Conservation (phyloP, 1,284 basidiomycete genomes). For the Tremellales sp. region DNA sequence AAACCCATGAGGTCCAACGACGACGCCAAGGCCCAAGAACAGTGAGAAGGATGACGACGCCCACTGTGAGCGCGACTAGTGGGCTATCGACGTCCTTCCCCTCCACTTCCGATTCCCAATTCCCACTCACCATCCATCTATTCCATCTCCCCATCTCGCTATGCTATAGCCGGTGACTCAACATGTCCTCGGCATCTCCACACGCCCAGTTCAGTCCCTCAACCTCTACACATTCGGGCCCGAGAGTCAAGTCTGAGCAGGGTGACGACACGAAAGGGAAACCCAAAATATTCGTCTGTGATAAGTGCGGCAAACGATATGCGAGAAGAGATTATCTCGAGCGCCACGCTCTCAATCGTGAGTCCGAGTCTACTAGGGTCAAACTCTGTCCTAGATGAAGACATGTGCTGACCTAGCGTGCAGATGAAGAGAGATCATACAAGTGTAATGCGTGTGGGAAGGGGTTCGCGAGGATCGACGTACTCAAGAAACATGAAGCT, state of each 20-base stretch:
- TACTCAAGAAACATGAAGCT: slow-evolving; percentile 13
- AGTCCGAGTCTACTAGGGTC: slow-evolving; percentile 3
- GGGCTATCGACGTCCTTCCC: neutral
- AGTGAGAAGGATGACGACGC: neutral
- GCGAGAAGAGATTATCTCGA: slow-evolving; percentile 16
- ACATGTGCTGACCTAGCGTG: neutral
- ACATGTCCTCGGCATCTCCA: no score
- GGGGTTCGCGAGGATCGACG: slow-evolving; percentile 14
- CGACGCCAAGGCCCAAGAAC: no score
- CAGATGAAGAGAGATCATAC: neutral
- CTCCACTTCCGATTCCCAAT: neutral
- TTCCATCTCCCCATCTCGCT: no score
- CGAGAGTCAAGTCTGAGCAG: no score
- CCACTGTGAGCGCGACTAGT: neutral
- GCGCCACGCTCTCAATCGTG: slow-evolving; percentile 19
- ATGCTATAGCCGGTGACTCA: no score
- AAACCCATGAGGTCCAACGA: no score
- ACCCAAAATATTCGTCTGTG: slow-evolving; percentile 5
- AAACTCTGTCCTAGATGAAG: neutral
- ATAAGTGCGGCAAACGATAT: slow-evolving; percentile 13
- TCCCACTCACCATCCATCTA: neutral
- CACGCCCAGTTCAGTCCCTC: no score
- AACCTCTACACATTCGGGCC: no score
- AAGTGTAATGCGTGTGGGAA: slow-evolving; percentile 10
- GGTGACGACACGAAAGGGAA: no score